A percentile compares a stretch with the other conserved stretches of the same genome.
These are phyloP conservation scores for Geum urbanum DNA, from an alignment of 306 rosid species.

Conservation along the genomic window DNA sequence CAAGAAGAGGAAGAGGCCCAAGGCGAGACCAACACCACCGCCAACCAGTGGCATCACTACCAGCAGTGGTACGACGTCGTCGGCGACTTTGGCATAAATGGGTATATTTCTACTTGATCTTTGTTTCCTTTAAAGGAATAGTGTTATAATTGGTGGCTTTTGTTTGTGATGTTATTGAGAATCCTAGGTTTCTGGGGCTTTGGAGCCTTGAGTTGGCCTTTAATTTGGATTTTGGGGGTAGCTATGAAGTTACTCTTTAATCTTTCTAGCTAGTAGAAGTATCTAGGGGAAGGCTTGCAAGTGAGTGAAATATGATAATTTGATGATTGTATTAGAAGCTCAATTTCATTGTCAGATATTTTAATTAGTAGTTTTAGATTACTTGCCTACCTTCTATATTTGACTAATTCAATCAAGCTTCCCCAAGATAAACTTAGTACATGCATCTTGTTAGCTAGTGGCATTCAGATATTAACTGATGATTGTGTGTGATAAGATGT, in stretches of 20 bases:
- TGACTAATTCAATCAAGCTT: background rate
- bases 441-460: background rate
- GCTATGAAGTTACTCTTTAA: constrained; percentile 4
- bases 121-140: background rate
- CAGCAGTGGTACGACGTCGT: background rate
- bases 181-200: constrained; percentile 9
- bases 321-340: background rate
- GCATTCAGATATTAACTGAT: background rate
- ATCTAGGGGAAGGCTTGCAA: background rate
- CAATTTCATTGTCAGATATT: constrained; percentile 5
- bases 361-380: background rate
- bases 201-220: background rate
- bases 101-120: constrained; percentile 9
- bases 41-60: background rate
- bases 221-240: background rate
- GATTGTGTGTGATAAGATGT: background rate
- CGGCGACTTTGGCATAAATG: background rate
- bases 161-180: constrained; percentile 1
- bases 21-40: constrained; percentile 26
- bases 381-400: background rate
- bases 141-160: background rate
- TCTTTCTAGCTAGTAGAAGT: background rate
- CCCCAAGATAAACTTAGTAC: background rate
- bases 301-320: background rate
- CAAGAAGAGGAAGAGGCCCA: constrained; percentile 86